A percentile compares a stretch with the other conserved stretches of the same genome.
phyloP scores from a whole-genome alignment of 257 asterid genomes.

The Fraxinus excelsior region DNA sequence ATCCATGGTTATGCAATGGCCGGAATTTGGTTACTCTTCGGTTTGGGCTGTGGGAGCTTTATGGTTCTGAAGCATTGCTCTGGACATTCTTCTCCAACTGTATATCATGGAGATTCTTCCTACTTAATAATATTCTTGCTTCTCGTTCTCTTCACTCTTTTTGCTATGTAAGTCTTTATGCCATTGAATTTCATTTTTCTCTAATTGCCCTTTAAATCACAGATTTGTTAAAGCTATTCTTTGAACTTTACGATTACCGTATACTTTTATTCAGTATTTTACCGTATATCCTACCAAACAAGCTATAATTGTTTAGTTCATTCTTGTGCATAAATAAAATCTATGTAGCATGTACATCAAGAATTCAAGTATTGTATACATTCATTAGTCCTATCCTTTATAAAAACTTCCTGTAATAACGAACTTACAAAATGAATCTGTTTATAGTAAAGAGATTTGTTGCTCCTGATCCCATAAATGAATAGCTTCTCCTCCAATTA shows the following conservation, averaged over 20 bases:
- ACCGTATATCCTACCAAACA: background rate
- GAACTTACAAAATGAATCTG: no score
- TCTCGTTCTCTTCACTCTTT: conserved; percentile 44
- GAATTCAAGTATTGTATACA: no score
- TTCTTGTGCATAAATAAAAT: no score
- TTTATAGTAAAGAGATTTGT: no score
- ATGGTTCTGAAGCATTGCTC: conserved; percentile 29
- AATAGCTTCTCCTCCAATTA: no score
- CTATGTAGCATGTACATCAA: no score
- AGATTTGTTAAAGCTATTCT: background rate
- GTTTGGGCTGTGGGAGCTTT: conserved; percentile 49
- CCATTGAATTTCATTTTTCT: background rate
- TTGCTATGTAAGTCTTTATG: conserved; percentile 47
- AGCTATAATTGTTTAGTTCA: background rate
- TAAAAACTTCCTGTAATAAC: no score
- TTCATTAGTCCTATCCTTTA: no score
- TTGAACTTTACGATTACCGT: background rate
- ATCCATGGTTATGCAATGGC: conserved; percentile 56
- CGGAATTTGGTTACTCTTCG: conserved; percentile 51
- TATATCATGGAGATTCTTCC: conserved; percentile 30
- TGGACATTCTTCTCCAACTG: conserved; percentile 27
- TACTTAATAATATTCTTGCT: conserved; percentile 34
- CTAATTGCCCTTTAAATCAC: background rate
- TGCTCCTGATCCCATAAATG: no score
- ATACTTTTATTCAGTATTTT: background rate